These are phyloP conservation scores for Hyaloscypha finlandica DNA, from an alignment of 495 filamentous ascomycete genomes.

Conservation along the genomic window DNA sequence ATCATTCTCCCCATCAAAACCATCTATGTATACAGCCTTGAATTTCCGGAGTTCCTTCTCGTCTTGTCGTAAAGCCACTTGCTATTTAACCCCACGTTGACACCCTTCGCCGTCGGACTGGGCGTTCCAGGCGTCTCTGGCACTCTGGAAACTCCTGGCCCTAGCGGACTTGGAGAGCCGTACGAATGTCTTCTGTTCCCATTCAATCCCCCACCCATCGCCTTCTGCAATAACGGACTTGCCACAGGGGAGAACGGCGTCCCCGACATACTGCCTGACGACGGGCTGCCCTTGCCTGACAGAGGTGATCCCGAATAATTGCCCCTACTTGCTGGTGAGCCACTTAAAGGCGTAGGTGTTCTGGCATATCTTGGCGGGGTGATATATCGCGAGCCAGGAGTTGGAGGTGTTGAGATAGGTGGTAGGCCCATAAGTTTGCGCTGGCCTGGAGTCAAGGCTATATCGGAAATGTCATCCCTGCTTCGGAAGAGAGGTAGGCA, in stretches of 20 bases:
- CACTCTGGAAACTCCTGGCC: conserved; percentile 37
- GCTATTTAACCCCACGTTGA: conserved; percentile 74
- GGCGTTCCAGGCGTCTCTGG: conserved; percentile 57
- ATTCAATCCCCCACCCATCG: conserved; percentile 51
- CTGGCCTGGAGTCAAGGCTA: conserved; percentile 88
- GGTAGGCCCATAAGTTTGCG: conserved; percentile 81
- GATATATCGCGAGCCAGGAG: conserved; percentile 65
- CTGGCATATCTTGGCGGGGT: conserved; percentile 88
- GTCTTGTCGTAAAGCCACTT: conserved; percentile 91
- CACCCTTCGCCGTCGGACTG: conserved; percentile 63
- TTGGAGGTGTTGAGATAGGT: conserved; percentile 64
- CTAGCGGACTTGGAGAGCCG: conserved; percentile 55
- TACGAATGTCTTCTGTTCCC: conserved; percentile 63
- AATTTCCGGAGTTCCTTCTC: conserved; percentile 47
- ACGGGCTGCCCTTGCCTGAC: conserved; percentile 43
- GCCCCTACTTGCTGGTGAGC: conserved; percentile 47
- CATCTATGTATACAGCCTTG: conserved; percentile 33
- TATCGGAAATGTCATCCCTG: conserved; percentile 80
- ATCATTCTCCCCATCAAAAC: neutral
- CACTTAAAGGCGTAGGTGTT: conserved; percentile 55
- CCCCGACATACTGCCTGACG: conserved; percentile 34
- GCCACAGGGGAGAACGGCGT: conserved; percentile 36
- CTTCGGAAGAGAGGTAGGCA: conserved; percentile 67
- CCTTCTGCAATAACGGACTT: conserved; percentile 74
- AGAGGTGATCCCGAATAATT: conserved; percentile 57